Evolutionary conservation across 306 rosid species (phyloP).

Genomic region (Vigna unguiculata): DNA sequence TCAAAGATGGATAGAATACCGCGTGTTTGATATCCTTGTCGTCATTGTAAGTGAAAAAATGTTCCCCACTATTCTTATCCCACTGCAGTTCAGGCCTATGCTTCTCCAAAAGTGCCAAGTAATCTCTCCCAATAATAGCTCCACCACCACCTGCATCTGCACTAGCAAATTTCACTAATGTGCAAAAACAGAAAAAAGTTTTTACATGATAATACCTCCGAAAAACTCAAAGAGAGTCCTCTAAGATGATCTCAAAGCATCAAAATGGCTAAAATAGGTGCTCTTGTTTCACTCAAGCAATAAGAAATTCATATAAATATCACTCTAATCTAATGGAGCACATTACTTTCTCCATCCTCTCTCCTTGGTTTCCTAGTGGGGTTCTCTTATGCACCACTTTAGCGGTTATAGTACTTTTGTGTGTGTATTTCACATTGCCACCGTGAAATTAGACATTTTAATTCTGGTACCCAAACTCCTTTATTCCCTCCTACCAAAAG

Average conservation of each 20-base stretch:
- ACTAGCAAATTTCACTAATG: slow-evolving; percentile 32
- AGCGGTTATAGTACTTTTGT: not conserved
- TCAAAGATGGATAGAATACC: slow-evolving; percentile 84
- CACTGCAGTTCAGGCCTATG: slow-evolving; percentile 77
- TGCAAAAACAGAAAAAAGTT: slow-evolving; percentile 9
- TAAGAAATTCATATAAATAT: not conserved
- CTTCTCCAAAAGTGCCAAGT: slow-evolving; percentile 77
- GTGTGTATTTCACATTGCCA: not conserved
- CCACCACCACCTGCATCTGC: slow-evolving; percentile 69
- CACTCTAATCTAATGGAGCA: not conserved
- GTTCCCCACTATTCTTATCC: slow-evolving; percentile 88
- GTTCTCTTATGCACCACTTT: not conserved
- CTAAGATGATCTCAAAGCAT: slow-evolving; percentile 1
- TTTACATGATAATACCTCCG: not conserved
- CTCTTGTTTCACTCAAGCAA: slow-evolving; percentile 16
- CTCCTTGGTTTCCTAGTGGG: not conserved
- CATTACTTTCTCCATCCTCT: not conserved
- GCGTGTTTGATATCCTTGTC: slow-evolving; percentile 64
- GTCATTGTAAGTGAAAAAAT: slow-evolving; percentile 71
- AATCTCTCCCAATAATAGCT: slow-evolving; percentile 83
- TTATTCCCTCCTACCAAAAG: not conserved
- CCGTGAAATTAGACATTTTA: not conserved
- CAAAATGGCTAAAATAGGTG: slow-evolving; percentile 1
- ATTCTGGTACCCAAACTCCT: not conserved
- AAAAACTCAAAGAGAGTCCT: slow-evolving; percentile 14